Conservation (phyloP, 306 rosid genomes). For the Dalbergia cultrata region DNA sequence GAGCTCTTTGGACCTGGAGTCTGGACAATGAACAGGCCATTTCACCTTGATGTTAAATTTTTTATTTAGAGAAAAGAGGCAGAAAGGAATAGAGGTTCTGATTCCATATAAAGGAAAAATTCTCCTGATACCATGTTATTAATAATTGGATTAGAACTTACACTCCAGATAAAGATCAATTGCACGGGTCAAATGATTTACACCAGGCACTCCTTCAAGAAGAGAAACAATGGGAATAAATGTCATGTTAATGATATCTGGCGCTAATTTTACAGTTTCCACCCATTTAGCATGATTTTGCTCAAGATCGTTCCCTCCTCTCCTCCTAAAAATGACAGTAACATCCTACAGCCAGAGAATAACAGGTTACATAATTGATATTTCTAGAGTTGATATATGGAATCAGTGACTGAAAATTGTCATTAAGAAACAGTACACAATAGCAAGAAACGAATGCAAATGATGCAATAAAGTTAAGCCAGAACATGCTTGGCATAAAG, state of each 20-base stretch:
- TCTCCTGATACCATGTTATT: background rate
- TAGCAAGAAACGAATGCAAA: constrained; percentile 28
- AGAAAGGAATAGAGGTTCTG: no score
- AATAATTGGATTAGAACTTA: constrained; percentile 51
- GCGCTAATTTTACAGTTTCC: constrained; percentile 82
- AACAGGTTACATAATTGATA: constrained; percentile 14
- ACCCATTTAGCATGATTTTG: constrained; percentile 88
- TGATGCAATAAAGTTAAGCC: constrained; percentile 14
- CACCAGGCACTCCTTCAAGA: constrained; percentile 77
- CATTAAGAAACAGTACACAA: background rate
- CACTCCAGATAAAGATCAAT: constrained; percentile 80
- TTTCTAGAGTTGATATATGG: constrained; percentile 21
- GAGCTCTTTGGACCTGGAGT: background rate
- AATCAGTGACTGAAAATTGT: constrained; percentile 32
- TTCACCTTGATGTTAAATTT: no score
- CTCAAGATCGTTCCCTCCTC: constrained; percentile 94
- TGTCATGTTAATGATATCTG: constrained; percentile 95
- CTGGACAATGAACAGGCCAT: no score
- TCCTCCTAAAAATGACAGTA: constrained; percentile 84
- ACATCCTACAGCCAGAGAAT: constrained; percentile 71
- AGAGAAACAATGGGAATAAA: constrained; percentile 87
- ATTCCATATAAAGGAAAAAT: no score
- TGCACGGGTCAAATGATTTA: constrained; percentile 77
- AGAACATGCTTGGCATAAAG: constrained; percentile 26
- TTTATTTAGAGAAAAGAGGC: no score